Evolutionary conservation across 208 protist species (phyloP).

Genomic region (Trichomonas vaginalis): DNA sequence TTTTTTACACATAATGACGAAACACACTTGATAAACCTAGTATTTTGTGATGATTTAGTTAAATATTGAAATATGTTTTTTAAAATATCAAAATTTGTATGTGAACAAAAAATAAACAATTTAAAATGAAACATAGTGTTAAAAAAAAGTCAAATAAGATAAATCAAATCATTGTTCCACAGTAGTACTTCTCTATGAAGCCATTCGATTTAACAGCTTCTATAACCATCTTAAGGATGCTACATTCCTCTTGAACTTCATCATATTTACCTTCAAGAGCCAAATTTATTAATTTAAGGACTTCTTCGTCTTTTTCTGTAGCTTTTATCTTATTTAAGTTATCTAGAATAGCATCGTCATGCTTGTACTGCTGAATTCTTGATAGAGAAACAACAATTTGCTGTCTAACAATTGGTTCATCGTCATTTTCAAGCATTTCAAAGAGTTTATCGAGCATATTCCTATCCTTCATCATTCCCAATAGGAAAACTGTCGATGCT

Average conservation of each 20-base stretch:
- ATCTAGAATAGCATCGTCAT: background rate
- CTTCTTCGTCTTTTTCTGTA: background rate
- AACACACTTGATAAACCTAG: no score
- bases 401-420: background rate
- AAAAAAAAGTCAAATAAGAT: no score
- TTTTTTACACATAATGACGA: no score
- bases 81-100: no score
- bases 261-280: background rate
- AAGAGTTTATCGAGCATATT: background rate
- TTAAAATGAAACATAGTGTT: no score
- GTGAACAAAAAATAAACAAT: no score
- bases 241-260: background rate
- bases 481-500: background rate
- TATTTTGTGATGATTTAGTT: no score
- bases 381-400: background rate
- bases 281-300: background rate
- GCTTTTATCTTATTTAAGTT: background rate
- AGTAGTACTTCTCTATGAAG: background rate
- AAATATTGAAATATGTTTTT: no score
- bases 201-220: background rate
- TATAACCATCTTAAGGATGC: background rate
- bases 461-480: background rate
- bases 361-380: background rate
- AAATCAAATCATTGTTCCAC: background rate
- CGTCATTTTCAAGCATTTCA: background rate